Base-by-base conservation (phyloP, 1,284 basidiomycete genomes). In the Pseudozyma pruni region DNA sequence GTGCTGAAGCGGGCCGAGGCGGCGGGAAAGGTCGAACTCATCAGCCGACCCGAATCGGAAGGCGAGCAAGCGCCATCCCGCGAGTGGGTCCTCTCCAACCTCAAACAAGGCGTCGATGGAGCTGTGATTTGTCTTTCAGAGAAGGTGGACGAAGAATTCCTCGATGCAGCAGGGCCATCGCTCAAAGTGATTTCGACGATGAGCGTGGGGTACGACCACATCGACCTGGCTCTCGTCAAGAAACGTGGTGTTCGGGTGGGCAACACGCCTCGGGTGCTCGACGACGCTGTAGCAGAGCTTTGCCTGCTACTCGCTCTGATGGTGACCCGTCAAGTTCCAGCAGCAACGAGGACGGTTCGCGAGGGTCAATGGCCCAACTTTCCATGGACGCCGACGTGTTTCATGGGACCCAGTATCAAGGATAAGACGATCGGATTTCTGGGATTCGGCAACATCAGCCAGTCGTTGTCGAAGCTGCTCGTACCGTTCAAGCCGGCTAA, bases 221-320 rank as follows among this genome's bases (percentile, higher is more conserved):
- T 94, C 45, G 88, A 91, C 63, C 83, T 91, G 0, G 79, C 84
- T 9, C 87, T 87, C 16, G 83, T 90, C n/a, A 86, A 88, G n/a
- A 84, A 86, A 69, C 86, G 88, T 16, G 86, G 87, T 2, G 86
- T 98, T 61, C 88, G 87, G 44, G 83, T 98, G 11, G 95, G 95
- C 5, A 93, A 94, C 83, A 97, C 94, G 0, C 94, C 94, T 0
- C 90, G 92, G 56, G 90, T 96, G 4, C 86, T 96, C 19, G 93
- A 91, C 11, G 90, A 91, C 75, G 91, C 93, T 59, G 92, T 93
- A 88, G 94, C 94, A 10, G 94, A 97, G 81, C 83, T 92, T 10
- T 88, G 90, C 0, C 86, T 95, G 39, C 91, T 95, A 89, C 87
- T 98, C 5, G 89, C 90, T 1, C 86, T 98, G 29, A 96, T 95